Percentiles rank a stretch among this genome's conserved stretches.
Evolutionary conservation across 1,139 yeast species (phyloP).

Genomic region (Geotrichum europaeum): DNA sequence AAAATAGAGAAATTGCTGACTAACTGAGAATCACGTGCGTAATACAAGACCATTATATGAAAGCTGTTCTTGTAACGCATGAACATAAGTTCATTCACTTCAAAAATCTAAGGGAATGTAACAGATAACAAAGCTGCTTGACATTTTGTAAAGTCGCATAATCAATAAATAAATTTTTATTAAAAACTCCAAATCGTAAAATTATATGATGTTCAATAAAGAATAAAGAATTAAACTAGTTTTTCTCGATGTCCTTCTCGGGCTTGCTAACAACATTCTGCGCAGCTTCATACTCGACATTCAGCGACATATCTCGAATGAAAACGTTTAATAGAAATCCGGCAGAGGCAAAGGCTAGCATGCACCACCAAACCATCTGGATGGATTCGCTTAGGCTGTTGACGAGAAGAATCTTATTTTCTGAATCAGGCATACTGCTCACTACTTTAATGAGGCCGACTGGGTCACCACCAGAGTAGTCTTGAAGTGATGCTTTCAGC

Average conservation of each 20-base stretch:
- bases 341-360: slow-evolving; percentile 23
- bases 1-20: neutral
- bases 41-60: neutral
- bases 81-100: neutral
- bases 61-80: neutral
- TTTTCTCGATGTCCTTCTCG: neutral
- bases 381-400: slow-evolving; percentile 22
- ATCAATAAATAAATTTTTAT: neutral
- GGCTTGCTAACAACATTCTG: slow-evolving; percentile 20
- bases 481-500: slow-evolving; percentile 11
- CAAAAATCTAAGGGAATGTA: neutral
- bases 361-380: slow-evolving; percentile 22
- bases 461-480: slow-evolving; percentile 20
- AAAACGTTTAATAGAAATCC: slow-evolving; percentile 23
- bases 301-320: slow-evolving; percentile 27
- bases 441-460: slow-evolving; percentile 24
- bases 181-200: neutral
- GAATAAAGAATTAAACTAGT: neutral
- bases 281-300: slow-evolving; percentile 21
- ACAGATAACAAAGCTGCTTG: no score
- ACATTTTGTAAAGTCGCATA: neutral
- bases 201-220: neutral
- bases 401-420: slow-evolving; percentile 18
- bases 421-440: slow-evolving; percentile 19
- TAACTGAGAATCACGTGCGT: neutral